phyloP scores from a whole-genome alignment of 306 rosid genomes.

The Cyamopsis tetragonoloba region DNA sequence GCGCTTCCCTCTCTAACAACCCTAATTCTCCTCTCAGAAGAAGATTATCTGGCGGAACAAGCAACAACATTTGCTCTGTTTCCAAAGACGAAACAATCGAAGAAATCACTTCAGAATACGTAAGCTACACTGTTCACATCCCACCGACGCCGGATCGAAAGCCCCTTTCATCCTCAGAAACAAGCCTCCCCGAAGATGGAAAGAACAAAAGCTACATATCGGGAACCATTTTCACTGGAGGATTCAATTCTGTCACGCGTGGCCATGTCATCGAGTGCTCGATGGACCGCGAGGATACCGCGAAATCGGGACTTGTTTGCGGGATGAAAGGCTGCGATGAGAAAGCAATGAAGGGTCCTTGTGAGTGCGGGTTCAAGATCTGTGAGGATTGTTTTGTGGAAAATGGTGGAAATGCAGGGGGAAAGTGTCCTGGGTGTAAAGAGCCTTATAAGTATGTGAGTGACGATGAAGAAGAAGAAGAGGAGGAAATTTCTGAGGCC shows the following conservation, averaged over 20 bases:
- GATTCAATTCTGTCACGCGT: conserved; percentile 71
- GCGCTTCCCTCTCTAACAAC: conserved; percentile 62
- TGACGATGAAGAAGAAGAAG: conserved; percentile 40
- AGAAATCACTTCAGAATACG: conserved; percentile 46
- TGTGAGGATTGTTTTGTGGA: conserved; percentile 75
- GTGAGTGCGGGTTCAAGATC: conserved; percentile 79
- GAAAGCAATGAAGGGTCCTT: conserved; percentile 44
- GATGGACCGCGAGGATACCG: conserved; percentile 13
- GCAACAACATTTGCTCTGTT: conserved; percentile 33
- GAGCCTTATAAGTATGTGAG: conserved; percentile 43
- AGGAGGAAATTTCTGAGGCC: conserved; percentile 43
- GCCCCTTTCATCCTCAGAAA: conserved; percentile 49
- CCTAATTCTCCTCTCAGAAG: conserved; percentile 65
- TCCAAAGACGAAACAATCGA: conserved; percentile 37
- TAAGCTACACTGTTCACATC: conserved; percentile 73
- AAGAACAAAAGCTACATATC: conserved; percentile 46
- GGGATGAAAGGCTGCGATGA: conserved; percentile 77
- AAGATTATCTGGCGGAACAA: conserved; percentile 40
- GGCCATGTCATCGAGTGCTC: conserved; percentile 69
- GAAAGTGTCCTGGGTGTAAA: conserved; percentile 81
- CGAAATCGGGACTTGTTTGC: conserved; percentile 45
- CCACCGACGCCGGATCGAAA: conserved; percentile 87
- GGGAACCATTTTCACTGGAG: conserved; percentile 72
- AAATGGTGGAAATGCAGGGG: conserved; percentile 42
- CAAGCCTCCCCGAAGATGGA: conserved; percentile 43